Base-by-base conservation (phyloP, 495 filamentous ascomycete species). In the Choiromyces venosus region DNA sequence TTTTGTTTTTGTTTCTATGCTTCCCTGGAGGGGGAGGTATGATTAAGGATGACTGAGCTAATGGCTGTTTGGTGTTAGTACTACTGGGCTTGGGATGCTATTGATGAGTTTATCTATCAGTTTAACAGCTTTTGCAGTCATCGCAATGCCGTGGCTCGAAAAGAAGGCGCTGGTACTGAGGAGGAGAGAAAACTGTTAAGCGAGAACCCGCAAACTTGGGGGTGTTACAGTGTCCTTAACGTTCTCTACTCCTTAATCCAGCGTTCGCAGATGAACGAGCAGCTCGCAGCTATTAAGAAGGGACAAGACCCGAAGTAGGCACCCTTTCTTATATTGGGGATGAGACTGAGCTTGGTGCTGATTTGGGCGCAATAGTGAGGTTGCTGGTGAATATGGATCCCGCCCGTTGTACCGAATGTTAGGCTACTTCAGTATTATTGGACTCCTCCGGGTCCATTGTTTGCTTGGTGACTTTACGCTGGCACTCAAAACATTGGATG, bases 81-180 rank as follows among this genome's bases (percentile, higher is more conserved):
- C 84, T 97, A 93, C 86, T 99, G 95, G 95, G 96, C 95, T 25
- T 99, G 96, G 95, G 95, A 99, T 85, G 96, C 97, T 73, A 98
- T 99, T 83, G 95, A 99, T 81, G 95, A 99, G 82, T 99, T 99
- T 85, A 98, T 99, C 84, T 99, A 99, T 87, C 95, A 99, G 84
- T 99, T 99, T 87, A 97, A 99, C 86, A 96, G 93, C 46, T 99
- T 98, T 86, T 98, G 93, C 83, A 91, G 92, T 69, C 97, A 97
- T 87, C 91, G 95, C 78, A 92, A 95, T 78, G 89, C 93, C 44
- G 88, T 97, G 73, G 95, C 95, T 72, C 88, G 92, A 79, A 92
- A 92, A 80, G 46, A 56, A 2, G n/a, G n/a, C n/a, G 91, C 87
- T 76, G 89, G 90, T 82, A 93, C 92, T 80, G 89, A 91, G 82